phyloP scores from a whole-genome alignment of 257 asterid species.

The Penstemon barbatus region DNA sequence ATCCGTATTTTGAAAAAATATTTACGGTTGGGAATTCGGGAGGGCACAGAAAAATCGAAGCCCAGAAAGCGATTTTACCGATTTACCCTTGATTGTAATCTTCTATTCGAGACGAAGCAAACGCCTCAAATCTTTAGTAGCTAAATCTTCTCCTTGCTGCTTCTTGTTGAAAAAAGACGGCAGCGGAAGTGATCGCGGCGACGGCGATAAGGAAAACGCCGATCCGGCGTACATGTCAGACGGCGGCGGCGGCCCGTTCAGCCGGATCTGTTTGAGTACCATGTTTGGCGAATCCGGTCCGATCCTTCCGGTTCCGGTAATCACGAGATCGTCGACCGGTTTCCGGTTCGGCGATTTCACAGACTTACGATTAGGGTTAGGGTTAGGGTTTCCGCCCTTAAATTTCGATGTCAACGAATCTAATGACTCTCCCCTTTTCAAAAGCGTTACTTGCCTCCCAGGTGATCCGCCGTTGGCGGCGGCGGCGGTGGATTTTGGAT shows the following conservation, averaged over 20 bases:
- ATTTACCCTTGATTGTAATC: too few relatives aligned
- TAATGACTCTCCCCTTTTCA: conserved; percentile 53
- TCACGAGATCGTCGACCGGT: conserved; percentile 24
- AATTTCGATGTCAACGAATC: conserved; percentile 42
- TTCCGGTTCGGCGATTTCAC: background rate
- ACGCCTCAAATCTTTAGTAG: background rate
- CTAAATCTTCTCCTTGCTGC: background rate
- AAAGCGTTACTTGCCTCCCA: conserved; percentile 31
- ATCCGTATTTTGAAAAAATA: background rate
- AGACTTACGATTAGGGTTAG: background rate
- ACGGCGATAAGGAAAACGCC: conserved; percentile 57
- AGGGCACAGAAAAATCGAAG: background rate
- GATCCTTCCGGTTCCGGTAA: conserved; percentile 19
- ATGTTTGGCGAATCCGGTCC: conserved; percentile 28
- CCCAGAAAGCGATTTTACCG: background rate
- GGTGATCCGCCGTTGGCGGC: conserved; percentile 18
- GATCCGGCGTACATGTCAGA: conserved; percentile 69
- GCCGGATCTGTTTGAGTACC: conserved; percentile 18
- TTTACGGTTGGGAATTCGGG: background rate
- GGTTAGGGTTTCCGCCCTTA: conserved; percentile 9
- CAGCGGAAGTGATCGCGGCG: conserved; percentile 68
- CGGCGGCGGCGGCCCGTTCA: conserved; percentile 8
- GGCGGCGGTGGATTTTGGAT: conserved; percentile 30
- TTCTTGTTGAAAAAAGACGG: conserved; percentile 59
- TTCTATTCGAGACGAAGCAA: background rate